Base-by-base conservation (phyloP, 805 yeast species). In the Cyberlindnera subsufficiens region DNA sequence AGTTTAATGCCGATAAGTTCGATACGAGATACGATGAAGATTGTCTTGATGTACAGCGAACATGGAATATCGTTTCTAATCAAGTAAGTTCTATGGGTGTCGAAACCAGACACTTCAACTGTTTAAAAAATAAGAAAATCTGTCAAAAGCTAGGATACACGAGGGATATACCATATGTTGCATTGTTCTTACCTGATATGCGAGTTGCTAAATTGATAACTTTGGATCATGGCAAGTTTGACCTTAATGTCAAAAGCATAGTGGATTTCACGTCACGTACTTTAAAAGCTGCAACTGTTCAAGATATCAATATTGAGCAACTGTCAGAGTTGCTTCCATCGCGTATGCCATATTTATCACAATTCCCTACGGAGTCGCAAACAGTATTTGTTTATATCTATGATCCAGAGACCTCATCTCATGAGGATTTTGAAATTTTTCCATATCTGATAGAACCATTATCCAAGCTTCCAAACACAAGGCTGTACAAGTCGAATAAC, bases 351-450 rank as follows among this genome's bases (percentile, higher is more conserved):
- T n/a, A 13, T 11, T 18, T 31, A 14, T 10, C 6, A 3, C 17
- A 40, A 6, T 30, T 54, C 15, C 51, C 56, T 3, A 31, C 25
- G 2, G 64, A 61, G 25, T 64, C 81, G 54, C 59, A 69, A 32
- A 63, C 80, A 3, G 68, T 79, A 0, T 74, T 82, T 48, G 70
- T 82, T 5, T 80, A 73, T 49, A 63, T 68, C 37, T 76, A 71
- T 54, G 81, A 79, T 44, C 61, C 62, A n/a, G 69, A 71, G 16
- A 65, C 77, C 0, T 64, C 65, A 5, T 68, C 78, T 1, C 69
- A 68, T 2, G 93, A 86, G 56, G 93, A 86, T 60, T 73, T 71
- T 49, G 74, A 74, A 25, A 60, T 83, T 5, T 64, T 86, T 44
- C 79, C 82, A 6, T 74, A 80, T 50, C 52, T 86, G 35, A 59